A percentile compares a stretch with the other conserved stretches of the same genome.
Evolutionary conservation across 2,329 filamentous ascomycete species (phyloP).

Genomic region (Plectosphaerella plurivora): DNA sequence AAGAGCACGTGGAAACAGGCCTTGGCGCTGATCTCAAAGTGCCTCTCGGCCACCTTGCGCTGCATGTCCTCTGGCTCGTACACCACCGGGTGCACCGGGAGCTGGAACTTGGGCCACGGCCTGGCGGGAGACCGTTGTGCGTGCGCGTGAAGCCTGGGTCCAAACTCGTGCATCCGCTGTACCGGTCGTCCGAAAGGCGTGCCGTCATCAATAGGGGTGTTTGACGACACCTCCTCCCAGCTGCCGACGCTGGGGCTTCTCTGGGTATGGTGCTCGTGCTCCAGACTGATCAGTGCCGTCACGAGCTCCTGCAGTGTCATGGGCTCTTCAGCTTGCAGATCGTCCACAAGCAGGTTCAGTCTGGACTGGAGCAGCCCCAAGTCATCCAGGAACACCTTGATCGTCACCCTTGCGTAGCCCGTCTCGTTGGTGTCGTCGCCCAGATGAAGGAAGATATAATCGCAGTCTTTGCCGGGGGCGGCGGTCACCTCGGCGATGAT

Average conservation of each 20-base stretch:
- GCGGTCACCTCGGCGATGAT: slow-evolving; percentile 85
- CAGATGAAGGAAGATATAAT: slow-evolving; percentile 84
- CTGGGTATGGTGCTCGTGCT: slow-evolving; percentile 54
- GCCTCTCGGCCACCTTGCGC: slow-evolving; percentile 67
- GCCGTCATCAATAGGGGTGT: slow-evolving; percentile 56
- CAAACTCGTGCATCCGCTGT: slow-evolving; percentile 24
- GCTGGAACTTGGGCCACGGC: slow-evolving; percentile 64
- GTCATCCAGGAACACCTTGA: slow-evolving; percentile 92
- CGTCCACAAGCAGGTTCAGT: slow-evolving; percentile 79
- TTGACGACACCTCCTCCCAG: slow-evolving; percentile 77
- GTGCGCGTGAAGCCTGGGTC: slow-evolving; percentile 17
- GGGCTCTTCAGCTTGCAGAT: slow-evolving; percentile 68
- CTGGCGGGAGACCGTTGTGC: slow-evolving; percentile 15
- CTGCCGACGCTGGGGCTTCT: slow-evolving; percentile 76
- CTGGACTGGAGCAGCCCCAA: slow-evolving; percentile 76
- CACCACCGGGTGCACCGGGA: slow-evolving; percentile 74
- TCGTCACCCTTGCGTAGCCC: slow-evolving; percentile 69
- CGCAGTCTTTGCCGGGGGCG: slow-evolving; percentile 83
- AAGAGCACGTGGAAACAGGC: slow-evolving; percentile 95
- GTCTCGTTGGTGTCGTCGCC: slow-evolving; percentile 57
- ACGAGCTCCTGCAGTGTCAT: slow-evolving; percentile 67
- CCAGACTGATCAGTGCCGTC: slow-evolving; percentile 68
- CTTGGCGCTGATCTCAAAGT: slow-evolving; percentile 90
- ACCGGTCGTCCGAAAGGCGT: slow-evolving; percentile 35
- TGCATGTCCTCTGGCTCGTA: slow-evolving; percentile 84